These are phyloP conservation scores for Chrysoporthe austroafricana DNA, from an alignment of 2,329 filamentous ascomycete species.

Conservation along the genomic window DNA sequence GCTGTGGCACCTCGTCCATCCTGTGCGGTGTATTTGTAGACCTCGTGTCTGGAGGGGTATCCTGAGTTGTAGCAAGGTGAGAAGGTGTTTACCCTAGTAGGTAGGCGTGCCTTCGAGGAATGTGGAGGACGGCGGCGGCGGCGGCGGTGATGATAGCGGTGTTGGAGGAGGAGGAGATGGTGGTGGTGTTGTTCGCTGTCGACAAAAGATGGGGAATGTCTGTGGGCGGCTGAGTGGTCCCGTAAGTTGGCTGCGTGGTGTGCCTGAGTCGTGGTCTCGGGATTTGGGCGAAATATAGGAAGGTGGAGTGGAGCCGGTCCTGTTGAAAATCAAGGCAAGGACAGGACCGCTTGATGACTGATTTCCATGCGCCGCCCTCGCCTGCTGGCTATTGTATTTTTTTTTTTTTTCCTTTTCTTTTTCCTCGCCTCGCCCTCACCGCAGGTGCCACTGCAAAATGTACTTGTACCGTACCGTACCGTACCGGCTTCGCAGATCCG, in stretches of 20 bases:
- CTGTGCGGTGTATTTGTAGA: not conserved
- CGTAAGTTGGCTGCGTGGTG: constrained; percentile 19
- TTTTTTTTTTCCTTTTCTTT: constrained; percentile 3
- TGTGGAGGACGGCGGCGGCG: too few species aligned
- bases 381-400: not conserved
- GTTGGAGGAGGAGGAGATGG: not conserved
- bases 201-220: constrained; percentile 10
- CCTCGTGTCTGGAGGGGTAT: not conserved
- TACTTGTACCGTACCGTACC: not conserved
- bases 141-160: too few species aligned
- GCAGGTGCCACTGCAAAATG: not conserved
- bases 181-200: constrained; percentile 9
- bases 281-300: constrained; percentile 25
- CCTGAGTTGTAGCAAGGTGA: not conserved
- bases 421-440: constrained; percentile 9
- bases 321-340: constrained; percentile 21
- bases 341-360: constrained; percentile 14
- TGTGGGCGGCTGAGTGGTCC: not conserved
- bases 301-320: constrained; percentile 27
- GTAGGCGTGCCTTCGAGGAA: not conserved
- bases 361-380: constrained; percentile 11
- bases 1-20: constrained; percentile 25
- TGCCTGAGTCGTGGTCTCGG: constrained; percentile 30
- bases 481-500: not conserved
- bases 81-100: not conserved